Base-by-base conservation (phyloP, 805 yeast species). In the Candida hungchunana region DNA sequence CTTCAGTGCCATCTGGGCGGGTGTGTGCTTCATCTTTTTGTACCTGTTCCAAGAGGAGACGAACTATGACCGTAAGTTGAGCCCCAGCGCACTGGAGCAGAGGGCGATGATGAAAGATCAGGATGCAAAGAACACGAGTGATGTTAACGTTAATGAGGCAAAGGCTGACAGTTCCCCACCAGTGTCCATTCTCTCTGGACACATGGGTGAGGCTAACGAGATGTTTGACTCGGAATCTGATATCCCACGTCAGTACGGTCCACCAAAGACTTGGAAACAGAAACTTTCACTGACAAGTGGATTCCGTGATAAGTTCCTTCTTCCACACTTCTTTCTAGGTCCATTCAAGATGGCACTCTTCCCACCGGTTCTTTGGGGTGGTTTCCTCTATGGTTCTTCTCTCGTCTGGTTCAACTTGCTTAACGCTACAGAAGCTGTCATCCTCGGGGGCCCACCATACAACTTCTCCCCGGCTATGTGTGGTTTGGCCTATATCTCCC, bases 341-440 rank as follows among this genome's bases (percentile, higher is more conserved):
- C 70, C 71, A 3, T 59, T 63, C 42, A 51, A 53, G 28, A 64
- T 68, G 66, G 55, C 63, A 4, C 63, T 62, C 30, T 64, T 70
- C 39, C 82, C 84, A 3, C 64, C 71, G 11, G 75, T 79, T 4
- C 50, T 76, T n/a, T 79, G 75, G 67, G 68, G 74, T n/a, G 82
- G 82, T 1, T 63, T 74, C 44, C 56, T 67, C 15, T 72, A 72
- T 42, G 79, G 79, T 8, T 53, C 67, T 6, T 63, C 73, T 3
- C 56, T 72, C 17, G 63, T 66, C 36, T 71, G 73, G 71, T 71
- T 68, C 50, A 62, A 68, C 30, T 60, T 73, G 32, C 56, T 71
- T 39, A 72, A 71, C 39, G 77, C 66, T 13, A 74, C 79, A 0
- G 69, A 62, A 25, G 59, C 75, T 5, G 40, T 57, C 13, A 60